Evolutionary conservation across 2,329 filamentous ascomycete genomes (phyloP).

Genomic region (Purpureocillium takamizusanense): DNA sequence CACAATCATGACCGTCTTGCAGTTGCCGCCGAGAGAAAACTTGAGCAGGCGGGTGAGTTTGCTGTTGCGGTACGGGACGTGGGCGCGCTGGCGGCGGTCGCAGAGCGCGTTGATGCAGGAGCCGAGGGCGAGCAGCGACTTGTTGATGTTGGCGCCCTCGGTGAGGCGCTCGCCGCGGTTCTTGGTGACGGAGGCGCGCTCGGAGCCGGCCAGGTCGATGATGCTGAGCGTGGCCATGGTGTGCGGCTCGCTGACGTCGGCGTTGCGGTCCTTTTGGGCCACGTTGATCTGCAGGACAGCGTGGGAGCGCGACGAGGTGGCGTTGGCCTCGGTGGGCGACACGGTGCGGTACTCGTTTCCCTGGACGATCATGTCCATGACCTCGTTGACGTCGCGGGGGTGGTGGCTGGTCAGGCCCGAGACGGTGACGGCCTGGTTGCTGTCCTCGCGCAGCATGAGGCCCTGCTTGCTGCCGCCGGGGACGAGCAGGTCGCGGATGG

Average conservation of each 20-base stretch:
- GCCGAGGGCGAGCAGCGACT: slow-evolving; percentile 85
- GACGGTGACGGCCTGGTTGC: slow-evolving; percentile 86
- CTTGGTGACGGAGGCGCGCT: slow-evolving; percentile 92
- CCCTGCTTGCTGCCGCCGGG: slow-evolving; percentile 73
- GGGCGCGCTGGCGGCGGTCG: slow-evolving; percentile 81
- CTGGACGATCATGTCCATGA: slow-evolving; percentile 98
- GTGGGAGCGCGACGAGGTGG: slow-evolving; percentile 93
- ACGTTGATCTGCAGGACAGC: slow-evolving; percentile 97
- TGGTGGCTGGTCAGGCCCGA: slow-evolving; percentile 84
- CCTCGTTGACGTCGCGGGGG: slow-evolving; percentile 84
- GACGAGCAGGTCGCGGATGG: slow-evolving; percentile 89
- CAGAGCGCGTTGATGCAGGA: slow-evolving; percentile 98
- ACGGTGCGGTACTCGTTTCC: slow-evolving; percentile 94
- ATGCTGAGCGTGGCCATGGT: slow-evolving; percentile 98
- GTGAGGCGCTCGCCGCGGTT: slow-evolving; percentile 85
- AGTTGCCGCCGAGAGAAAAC: slow-evolving; percentile 95
- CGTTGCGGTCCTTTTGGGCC: slow-evolving; percentile 87
- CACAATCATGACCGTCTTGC: slow-evolving; percentile 99
- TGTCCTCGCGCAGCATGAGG: slow-evolving; percentile 88
- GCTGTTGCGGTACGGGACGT: slow-evolving; percentile 95
- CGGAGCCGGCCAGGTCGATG: slow-evolving; percentile 92
- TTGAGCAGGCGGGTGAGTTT: slow-evolving; percentile 93
- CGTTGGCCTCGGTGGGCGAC: slow-evolving; percentile 93
- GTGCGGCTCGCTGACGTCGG: slow-evolving; percentile 84
- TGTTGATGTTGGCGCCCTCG: slow-evolving; percentile 99